Evolutionary conservation across 1,139 yeast species (phyloP).

Genomic region (Geotrichum reessii): DNA sequence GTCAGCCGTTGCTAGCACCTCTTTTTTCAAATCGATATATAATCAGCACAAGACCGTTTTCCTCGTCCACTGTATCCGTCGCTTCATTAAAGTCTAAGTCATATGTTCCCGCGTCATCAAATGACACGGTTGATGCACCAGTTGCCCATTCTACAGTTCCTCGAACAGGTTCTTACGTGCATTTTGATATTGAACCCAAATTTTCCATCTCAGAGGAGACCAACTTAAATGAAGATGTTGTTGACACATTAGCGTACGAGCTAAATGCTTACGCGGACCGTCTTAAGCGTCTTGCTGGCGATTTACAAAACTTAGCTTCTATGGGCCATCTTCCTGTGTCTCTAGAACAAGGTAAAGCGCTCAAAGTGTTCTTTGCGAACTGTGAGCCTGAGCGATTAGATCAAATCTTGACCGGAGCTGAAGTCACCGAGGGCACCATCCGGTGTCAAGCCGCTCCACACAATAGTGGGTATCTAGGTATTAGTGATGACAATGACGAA

Average conservation of each 20-base stretch:
- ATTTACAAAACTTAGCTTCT: slow-evolving; percentile 30
- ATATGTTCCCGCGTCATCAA: not conserved
- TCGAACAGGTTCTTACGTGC: slow-evolving; percentile 27
- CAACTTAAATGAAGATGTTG: slow-evolving; percentile 28
- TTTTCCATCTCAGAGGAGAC: slow-evolving; percentile 27
- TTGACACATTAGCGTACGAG: slow-evolving; percentile 23
- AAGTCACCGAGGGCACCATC: slow-evolving; percentile 32
- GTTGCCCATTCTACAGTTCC: not conserved
- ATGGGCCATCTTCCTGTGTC: slow-evolving; percentile 38
- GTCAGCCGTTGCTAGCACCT: not conserved
- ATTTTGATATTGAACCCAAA: slow-evolving; percentile 34
- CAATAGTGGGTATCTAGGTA: not conserved
- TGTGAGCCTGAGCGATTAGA: slow-evolving; percentile 32
- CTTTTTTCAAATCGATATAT: not conserved
- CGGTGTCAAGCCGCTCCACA: not conserved
- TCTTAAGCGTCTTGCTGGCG: slow-evolving; percentile 27
- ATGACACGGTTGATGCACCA: not conserved
- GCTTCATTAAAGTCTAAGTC: not conserved
- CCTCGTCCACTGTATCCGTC: not conserved
- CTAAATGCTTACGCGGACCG: slow-evolving; percentile 26
- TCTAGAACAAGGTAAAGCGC: slow-evolving; percentile 27
- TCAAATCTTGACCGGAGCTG: slow-evolving; percentile 31
- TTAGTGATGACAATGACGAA: not conserved
- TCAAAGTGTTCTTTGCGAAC: slow-evolving; percentile 38
- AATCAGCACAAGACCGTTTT: not conserved